Conservation (phyloP, 306 rosid genomes). For the Cicer arietinum region DNA sequence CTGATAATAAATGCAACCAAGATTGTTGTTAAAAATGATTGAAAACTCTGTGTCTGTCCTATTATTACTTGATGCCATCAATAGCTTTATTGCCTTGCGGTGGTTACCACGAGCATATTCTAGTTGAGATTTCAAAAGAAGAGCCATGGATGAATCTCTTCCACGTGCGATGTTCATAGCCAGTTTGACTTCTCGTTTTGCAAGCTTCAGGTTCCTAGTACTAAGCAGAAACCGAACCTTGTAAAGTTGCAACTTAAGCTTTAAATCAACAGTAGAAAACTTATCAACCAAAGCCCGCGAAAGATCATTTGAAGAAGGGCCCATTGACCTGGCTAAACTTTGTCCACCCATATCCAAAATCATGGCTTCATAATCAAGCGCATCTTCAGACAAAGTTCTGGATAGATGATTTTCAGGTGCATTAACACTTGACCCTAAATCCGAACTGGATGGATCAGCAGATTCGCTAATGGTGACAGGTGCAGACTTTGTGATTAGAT, state of each 20-base stretch:
- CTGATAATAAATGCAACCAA: conserved; percentile 95
- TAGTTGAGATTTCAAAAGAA: conserved; percentile 92
- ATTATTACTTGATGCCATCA: conserved; percentile 83
- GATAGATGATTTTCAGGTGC: conserved; percentile 70
- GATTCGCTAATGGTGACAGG: conserved; percentile 61
- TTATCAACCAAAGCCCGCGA: conserved; percentile 70
- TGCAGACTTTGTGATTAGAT: conserved; percentile 64
- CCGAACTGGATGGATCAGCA: conserved; percentile 71
- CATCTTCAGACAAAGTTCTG: conserved; percentile 79
- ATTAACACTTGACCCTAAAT: conserved; percentile 65
- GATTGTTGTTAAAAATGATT: conserved; percentile 86
- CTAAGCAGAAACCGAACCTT: conserved; percentile 90
- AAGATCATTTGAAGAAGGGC: conserved; percentile 66
- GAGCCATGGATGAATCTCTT: conserved; percentile 89
- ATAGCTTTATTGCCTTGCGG: conserved; percentile 94
- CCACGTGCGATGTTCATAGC: conserved; percentile 96
- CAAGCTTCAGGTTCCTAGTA: conserved; percentile 88
- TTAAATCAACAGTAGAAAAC: conserved; percentile 76
- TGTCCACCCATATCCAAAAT: conserved; percentile 72
- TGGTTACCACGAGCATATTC: conserved; percentile 97
- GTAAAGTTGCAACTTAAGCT: conserved; percentile 94
- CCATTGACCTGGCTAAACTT: conserved; percentile 66
- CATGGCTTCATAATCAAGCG: conserved; percentile 77
- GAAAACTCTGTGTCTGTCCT: conserved; percentile 73
- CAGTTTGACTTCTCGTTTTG: conserved; percentile 93